phyloP scores from a whole-genome alignment of 1,284 basidiomycete genomes.

The Ceratobasidium sp. region DNA sequence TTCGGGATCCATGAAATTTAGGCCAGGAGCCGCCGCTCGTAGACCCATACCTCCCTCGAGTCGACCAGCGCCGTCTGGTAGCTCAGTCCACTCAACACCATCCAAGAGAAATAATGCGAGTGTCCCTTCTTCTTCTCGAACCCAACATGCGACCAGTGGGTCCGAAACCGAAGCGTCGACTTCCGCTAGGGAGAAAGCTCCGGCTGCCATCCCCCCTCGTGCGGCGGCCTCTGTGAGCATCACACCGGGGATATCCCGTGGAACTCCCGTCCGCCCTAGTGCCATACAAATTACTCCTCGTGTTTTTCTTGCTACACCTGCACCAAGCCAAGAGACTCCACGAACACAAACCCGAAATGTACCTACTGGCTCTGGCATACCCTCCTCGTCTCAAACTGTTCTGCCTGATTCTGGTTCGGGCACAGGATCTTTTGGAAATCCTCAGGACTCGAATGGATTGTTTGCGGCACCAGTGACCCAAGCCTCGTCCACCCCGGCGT shows the following conservation, averaged over 20 bases:
- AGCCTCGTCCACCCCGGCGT: too few relatives aligned
- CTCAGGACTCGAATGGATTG: too few relatives aligned
- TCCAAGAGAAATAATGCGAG: not conserved
- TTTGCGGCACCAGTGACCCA: too few relatives aligned
- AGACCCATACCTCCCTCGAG: constrained; percentile 1
- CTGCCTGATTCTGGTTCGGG: too few relatives aligned
- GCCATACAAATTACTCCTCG: too few relatives aligned
- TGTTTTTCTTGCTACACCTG: too few relatives aligned
- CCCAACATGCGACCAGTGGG: not conserved
- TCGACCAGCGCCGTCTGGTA: not conserved
- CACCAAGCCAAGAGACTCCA: not conserved
- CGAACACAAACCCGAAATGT: not conserved
- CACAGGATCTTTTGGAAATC: too few relatives aligned
- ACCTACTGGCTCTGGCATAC: too few relatives aligned
- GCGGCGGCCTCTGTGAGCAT: not conserved
- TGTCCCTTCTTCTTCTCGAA: not conserved
- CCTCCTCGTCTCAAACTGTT: too few relatives aligned
- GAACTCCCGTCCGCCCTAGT: too few relatives aligned
- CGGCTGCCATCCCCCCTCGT: not conserved
- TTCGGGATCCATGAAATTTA: constrained; percentile 33
- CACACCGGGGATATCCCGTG: constrained; percentile 13
- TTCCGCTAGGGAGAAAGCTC: not conserved
- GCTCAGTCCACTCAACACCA: not conserved
- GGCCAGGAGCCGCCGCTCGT: constrained; percentile 15
- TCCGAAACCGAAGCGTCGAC: constrained; percentile 24